Base-by-base conservation (phyloP, 176 grass and related monocot genomes). In the Triticum urartu region DNA sequence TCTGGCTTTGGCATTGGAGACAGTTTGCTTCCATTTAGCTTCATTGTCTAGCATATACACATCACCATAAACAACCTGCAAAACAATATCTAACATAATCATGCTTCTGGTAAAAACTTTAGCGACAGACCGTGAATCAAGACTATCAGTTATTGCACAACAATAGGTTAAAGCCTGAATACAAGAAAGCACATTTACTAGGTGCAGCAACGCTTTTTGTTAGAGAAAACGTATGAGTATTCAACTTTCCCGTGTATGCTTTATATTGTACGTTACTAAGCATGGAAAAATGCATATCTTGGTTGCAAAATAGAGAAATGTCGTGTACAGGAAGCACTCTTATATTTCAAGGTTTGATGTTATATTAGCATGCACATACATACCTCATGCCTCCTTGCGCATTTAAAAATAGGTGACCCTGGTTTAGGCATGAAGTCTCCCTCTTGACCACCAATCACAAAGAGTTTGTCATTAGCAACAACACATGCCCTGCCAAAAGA, bases 381-480 rank as follows among this genome's bases (percentile, higher is more conserved):
- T 78, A 98, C 95, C 93, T 94, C 91, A 43, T 98, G 93, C 78
- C 89, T 93, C 48, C 93, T 77, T 67, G 83, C 81, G 18, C 95
- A 98, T 72, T 95, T 98, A 85, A 94, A 98, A 79, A 98, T 92
- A 72, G 93, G 91, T 72, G 95, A 98, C 66, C 91, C 91, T 35
- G 91, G 91, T 78, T 98, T 95, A 79, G 95, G 78, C 91, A 93
- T 93, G 72, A 98, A 98, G 75, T 98, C 95, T 78, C 95, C 95
- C 75, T 95, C 93, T 95, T 98, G 95, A 48, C 95, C 95, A 79
- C 95, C 93, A 91, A 94, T 98, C 59, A 95, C 91, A 79, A 95
- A 83, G 54, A 98, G 81, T 76, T 92, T 84, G 75, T 92, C 91
- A 73, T 94, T 95, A 33, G 86, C 95, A 78, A 95, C 86, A 40